phyloP scores from a whole-genome alignment of 2,329 filamentous ascomycete genomes.

The Aspergillus sp. region DNA sequence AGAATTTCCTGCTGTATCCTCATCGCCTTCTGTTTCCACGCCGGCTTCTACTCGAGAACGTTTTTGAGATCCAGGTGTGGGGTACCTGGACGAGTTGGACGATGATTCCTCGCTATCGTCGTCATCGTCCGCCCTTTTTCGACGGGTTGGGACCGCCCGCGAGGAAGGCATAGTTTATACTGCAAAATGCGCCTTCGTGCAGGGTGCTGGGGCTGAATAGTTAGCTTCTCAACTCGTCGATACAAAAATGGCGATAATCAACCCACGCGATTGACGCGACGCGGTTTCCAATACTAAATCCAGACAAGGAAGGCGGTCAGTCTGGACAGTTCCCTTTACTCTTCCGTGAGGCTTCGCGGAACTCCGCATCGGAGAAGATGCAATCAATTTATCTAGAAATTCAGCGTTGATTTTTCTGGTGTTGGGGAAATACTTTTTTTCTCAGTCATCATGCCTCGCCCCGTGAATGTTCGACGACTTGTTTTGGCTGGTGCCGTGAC shows the following conservation, averaged over 20 bases:
- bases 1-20: background rate
- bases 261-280: conserved; percentile 23
- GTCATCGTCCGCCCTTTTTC: conserved; percentile 22
- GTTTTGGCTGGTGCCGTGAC: conserved; percentile 53
- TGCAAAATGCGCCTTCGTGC: background rate
- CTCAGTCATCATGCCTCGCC: conserved; percentile 19
- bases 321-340: conserved; percentile 4
- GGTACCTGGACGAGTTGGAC: conserved; percentile 1
- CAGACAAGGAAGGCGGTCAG: conserved; percentile 20
- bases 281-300: conserved; percentile 16
- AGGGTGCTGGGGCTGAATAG: background rate
- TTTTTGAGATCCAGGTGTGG: conserved; percentile 25
- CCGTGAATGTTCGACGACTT: conserved; percentile 42
- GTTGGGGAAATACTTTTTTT: background rate
- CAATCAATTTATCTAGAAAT: background rate
- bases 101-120: conserved; percentile 18
- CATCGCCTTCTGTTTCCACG: conserved; percentile 14
- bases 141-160: conserved; percentile 22
- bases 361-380: background rate
- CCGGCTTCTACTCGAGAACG: conserved; percentile 23
- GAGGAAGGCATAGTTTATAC: conserved; percentile 23
- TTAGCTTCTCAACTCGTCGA: too few species aligned
- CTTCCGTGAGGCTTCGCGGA: background rate
- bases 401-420: background rate
- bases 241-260: background rate